phyloP scores from a whole-genome alignment of 805 yeast species.

The Cyberlindnera maclurae region DNA sequence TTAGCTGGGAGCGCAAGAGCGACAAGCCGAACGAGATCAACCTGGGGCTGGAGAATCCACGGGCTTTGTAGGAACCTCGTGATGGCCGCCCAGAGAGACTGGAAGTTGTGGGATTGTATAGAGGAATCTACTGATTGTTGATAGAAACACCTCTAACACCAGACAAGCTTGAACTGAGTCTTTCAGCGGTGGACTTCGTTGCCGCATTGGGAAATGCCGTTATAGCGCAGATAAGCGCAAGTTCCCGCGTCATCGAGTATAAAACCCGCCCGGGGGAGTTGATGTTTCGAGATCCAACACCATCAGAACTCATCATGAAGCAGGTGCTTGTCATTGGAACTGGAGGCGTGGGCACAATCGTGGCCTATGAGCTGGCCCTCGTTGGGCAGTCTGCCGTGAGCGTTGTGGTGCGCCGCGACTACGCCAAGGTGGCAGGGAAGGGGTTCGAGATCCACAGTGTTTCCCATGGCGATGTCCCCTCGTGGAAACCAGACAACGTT shows the following conservation, averaged over 20 bases:
- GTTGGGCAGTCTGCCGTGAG: conserved; percentile 40
- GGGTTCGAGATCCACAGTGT: conserved; percentile 58
- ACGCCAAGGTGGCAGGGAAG: conserved; percentile 38
- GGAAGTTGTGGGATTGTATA: conserved; percentile 6
- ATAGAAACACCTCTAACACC: neutral
- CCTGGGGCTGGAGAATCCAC: conserved; percentile 21
- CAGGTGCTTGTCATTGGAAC: conserved; percentile 63
- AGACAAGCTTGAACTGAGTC: neutral
- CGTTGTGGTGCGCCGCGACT: conserved; percentile 56
- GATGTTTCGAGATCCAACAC: neutral
- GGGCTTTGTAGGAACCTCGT: conserved; percentile 19
- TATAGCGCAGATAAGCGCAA: neutral
- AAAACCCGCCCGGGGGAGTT: neutral
- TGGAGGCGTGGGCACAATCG: conserved; percentile 83
- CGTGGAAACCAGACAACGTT: conserved; percentile 54
- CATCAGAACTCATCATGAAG: neutral
- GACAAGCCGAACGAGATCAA: conserved; percentile 20
- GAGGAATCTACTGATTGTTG: neutral
- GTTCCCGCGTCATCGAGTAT: neutral
- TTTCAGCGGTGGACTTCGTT: neutral
- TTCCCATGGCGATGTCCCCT: conserved; percentile 49
- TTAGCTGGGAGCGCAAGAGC: conserved; percentile 24
- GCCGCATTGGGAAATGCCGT: neutral
- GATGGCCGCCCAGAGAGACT: conserved; percentile 23
- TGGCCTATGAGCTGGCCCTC: conserved; percentile 53